phyloP scores from a whole-genome alignment of 257 asterid species.

The Jasminum sambac region DNA sequence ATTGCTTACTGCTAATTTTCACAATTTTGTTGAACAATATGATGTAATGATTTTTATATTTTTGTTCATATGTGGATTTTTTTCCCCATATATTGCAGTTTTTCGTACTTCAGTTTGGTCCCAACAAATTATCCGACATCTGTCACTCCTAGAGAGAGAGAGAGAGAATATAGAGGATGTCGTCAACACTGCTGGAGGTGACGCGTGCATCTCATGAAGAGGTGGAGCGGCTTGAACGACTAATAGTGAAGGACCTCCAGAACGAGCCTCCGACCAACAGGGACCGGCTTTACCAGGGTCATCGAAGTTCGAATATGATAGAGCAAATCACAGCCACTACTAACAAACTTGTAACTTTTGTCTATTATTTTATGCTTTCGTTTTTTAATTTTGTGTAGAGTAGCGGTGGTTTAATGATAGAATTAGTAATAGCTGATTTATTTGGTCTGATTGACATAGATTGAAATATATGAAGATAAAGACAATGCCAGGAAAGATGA shows the following conservation, averaged over 20 bases:
- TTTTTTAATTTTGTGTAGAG: not conserved
- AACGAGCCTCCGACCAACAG: constrained; percentile 68
- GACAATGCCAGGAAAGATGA: constrained; percentile 91
- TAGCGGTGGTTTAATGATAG: not conserved
- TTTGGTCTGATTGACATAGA: constrained; percentile 31
- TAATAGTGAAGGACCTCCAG: constrained; percentile 92
- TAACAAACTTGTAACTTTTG: constrained; percentile 54
- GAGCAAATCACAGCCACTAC: constrained; percentile 72
- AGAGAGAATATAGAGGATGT: constrained; percentile 41
- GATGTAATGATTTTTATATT: no score
- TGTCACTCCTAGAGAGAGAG: not conserved
- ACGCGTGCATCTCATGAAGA: constrained; percentile 92
- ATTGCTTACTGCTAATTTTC: no score
- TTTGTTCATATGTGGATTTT: no score
- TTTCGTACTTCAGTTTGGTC: no score
- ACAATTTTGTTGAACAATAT: no score
- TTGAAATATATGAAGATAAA: constrained; percentile 82
- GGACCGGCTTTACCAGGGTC: constrained; percentile 90
- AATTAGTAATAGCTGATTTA: constrained; percentile 10
- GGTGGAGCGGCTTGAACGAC: constrained; percentile 86
- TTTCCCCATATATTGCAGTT: no score
- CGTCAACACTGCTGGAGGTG: constrained; percentile 84
- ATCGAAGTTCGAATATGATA: constrained; percentile 87
- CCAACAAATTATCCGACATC: not conserved
- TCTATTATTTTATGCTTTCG: not conserved